Base-by-base conservation (phyloP, 2,329 filamentous ascomycete species). In the Fusarium mundagurra region DNA sequence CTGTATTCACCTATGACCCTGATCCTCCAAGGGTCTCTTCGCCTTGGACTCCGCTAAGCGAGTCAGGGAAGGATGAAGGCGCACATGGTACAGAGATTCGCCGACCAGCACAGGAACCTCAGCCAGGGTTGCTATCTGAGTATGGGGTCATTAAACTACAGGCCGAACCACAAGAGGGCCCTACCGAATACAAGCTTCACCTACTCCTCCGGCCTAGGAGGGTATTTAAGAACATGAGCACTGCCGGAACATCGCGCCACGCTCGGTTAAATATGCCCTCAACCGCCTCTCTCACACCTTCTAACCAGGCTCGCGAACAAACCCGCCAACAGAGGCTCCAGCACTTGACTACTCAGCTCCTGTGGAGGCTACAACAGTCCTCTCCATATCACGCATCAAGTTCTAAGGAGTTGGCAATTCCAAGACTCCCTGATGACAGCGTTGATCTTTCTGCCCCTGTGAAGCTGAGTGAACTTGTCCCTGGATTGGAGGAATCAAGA, bases 111-210 rank as follows among this genome's bases (percentile, higher is more conserved):
- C 58, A 69, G 53, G 59, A 67, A 36, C 61, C 64, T 24, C 70
- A 76, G 48, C 80, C 84, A 11, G 85, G 84, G n/a, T 77, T 87
- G 13, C 83, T 90, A 18, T 87, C 87, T 9, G 89, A 92, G 63
- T 92, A 90, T 80, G 89, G 88, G 3, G 89, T 96, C 51, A 92
- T 91, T 50, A 94, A 92, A 78, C 85, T 99, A 22, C 92, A 95
- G 72, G 92, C 96, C 18, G 96, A 99, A 82, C 96, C 96, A 11
- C 95, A 98, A 80, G 92, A 97, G 72, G 96, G 96, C 0, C 95
- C 96, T 24, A 97, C 94, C 1, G 96, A 99, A 83, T 99, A 99
- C 84, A 99, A 99, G 82, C 85, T 99, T 48, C 96, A 98, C 83
- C 86, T 99, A 11, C 88, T 98, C 12, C 85, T 98, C 59, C 91